Evolutionary conservation across 345 rosid genomes (phyloP), one percentile per base, ranked within the genome.

Genomic region (Gossypium herbaceum): DNA sequence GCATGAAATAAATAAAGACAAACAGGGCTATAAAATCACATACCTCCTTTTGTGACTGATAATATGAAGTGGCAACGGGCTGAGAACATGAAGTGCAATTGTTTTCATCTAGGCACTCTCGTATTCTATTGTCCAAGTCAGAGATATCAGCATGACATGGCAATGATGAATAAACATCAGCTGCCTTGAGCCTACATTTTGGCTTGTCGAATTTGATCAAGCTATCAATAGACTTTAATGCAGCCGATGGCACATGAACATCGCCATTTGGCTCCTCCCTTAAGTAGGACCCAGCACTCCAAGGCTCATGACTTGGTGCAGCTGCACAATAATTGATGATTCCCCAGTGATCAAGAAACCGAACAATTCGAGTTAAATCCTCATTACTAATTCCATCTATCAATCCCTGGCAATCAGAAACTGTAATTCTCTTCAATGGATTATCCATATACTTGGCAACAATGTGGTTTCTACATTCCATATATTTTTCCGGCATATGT

Each of bases 341-440:
- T 75, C 99, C 99, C 99, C 99, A 95, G 65, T 95, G 98, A 82
- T 95, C 93, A 81, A 95, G 98, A 85, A 95, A 95, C 77, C 97
- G 85, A 75, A 91, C 83, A 72, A 95, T 94, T 64, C 98, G 87
- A 25, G 88, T 79, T 78, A 89, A 79, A 83, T 90, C 97, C 79
- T 95, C 99, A 80, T 41, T 16, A 39, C 81, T 87, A 60, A 90
- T 71, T 79, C 90, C 89, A 81, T 63, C 81, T 65, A 89, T 82
- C 82, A 86, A 77, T 64, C 89, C 97, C 75, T 83, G 88, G 84
- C 88, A 91, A 80, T 95, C 96, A 79, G 89, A 83, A 81, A 89
- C 79, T 20, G 88, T 79, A 62, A 93, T 84, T 82, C 86, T 85
- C 83, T 83, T 88, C 74, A 85, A 93, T 82, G 99, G 94, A 84